A percentile compares a stretch with the other conserved stretches of the same genome.
These are phyloP conservation scores for Periconia sp. DNA, from an alignment of 2,329 filamentous ascomycete genomes.

Conservation along the genomic window DNA sequence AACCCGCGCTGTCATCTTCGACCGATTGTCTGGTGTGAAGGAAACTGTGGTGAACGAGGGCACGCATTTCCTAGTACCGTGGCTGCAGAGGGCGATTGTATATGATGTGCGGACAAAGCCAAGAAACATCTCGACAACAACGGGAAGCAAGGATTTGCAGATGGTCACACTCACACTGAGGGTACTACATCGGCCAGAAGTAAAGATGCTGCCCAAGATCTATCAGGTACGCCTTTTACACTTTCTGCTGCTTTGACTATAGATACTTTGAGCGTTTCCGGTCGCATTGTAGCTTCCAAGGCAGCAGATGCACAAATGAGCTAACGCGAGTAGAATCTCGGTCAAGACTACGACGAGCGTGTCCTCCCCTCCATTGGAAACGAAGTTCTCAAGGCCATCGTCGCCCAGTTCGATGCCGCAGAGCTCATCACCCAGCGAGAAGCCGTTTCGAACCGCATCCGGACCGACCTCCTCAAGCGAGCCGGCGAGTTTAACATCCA, in stretches of 20 bases:
- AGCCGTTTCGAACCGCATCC: slow-evolving; percentile 94
- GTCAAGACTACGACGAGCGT: slow-evolving; percentile 89
- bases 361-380: slow-evolving; percentile 62
- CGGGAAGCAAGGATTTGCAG: slow-evolving; percentile 97
- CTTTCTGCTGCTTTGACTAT: background rate
- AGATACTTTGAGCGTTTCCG: background rate
- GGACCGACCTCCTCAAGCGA: slow-evolving; percentile 86
- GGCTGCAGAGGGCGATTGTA: slow-evolving; percentile 92
- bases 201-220: slow-evolving; percentile 91
- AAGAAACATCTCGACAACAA: slow-evolving; percentile 95
- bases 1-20: slow-evolving; percentile 95
- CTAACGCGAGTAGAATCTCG: slow-evolving; percentile 75
- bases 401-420: slow-evolving; percentile 60
- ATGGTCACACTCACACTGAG: slow-evolving; percentile 99
- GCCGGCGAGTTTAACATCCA: slow-evolving; percentile 98
- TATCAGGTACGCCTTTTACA: slow-evolving; percentile 76
- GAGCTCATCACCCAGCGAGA: slow-evolving; percentile 95
- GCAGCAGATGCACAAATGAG: background rate
- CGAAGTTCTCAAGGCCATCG: slow-evolving; percentile 62
- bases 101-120: slow-evolving; percentile 98
- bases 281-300: background rate
- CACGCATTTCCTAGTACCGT: slow-evolving; percentile 94
- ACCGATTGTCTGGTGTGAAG: slow-evolving; percentile 89
- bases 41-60: slow-evolving; percentile 93
- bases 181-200: slow-evolving; percentile 92